Base-by-base conservation (phyloP, 23 red algal genomes). In the Gracilaria caudata region DNA sequence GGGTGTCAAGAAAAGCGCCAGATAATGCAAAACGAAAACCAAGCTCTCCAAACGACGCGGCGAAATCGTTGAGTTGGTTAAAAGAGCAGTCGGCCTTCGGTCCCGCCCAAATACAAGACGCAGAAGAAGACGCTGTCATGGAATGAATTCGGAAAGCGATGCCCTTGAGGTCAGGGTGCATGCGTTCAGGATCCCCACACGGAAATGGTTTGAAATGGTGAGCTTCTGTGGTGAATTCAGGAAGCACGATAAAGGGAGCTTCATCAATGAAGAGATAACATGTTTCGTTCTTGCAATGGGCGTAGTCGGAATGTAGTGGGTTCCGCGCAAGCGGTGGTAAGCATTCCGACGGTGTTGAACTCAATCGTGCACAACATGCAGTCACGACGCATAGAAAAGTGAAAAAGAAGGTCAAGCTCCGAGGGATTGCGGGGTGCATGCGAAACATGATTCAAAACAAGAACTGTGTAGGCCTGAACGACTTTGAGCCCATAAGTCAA, bases 181-280 rank as follows among this genome's bases (percentile, higher is more conserved):
- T 53, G 17, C 40, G 26, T 13, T 25, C 7, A 29, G 63, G 63
- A 47, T 83, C 34, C 5, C 19, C 53, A 24, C 79, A 83, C 6
- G 79, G 79, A 43, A 83, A 83, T 29, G 79, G 79, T 83, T 61
- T 35, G 79, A 47, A 63, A 47, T 45, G 57, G 53, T 16, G 55
- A 25, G 51, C 63, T 17, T 65, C 7, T 2, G 35, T 2, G 34
- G 53, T 61, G 79, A 83, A 68, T 25, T 64, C 7, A 5, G 79
- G 79, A 20, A 83, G 55, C 14, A 14, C 25, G 58, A 83, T 83
- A 24, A 83, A 83, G 24, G 79, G 79, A 25, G 54, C 49, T 47
- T 83, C 79, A 7, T 83, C 43, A 47, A 83, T 32, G 34, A 83
- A 83, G 19, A 83, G 29, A 45, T 68, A 83, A 34, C 79, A 83